Evolutionary conservation across 2,329 filamentous ascomycete species (phyloP).

Genomic region (Colletotrichum melonis): DNA sequence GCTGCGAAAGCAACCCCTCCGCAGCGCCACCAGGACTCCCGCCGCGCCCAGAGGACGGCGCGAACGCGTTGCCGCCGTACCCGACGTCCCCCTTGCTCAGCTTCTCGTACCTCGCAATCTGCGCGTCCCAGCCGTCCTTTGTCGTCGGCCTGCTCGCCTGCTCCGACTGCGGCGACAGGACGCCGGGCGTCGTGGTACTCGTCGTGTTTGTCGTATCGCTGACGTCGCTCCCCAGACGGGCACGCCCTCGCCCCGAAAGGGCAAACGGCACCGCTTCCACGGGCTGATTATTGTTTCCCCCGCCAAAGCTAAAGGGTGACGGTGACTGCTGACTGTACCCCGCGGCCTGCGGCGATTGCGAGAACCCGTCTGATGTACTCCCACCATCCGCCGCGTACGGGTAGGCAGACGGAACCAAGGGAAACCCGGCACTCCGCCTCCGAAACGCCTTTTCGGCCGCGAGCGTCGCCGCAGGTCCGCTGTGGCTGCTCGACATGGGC

Average conservation of each 20-base stretch:
- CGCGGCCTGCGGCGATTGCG: slow-evolving; percentile 21
- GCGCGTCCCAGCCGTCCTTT: slow-evolving; percentile 47
- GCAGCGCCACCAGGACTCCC: slow-evolving; percentile 58
- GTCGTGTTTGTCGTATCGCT: slow-evolving; percentile 43
- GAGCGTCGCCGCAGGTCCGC: slow-evolving; percentile 59
- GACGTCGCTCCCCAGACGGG: slow-evolving; percentile 46
- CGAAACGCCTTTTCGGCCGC: slow-evolving; percentile 70
- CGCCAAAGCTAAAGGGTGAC: slow-evolving; percentile 42
- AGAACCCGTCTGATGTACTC: slow-evolving; percentile 44
- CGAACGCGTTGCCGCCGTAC: slow-evolving; percentile 69
- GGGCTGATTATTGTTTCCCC: slow-evolving; percentile 44
- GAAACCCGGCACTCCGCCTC: slow-evolving; percentile 66
- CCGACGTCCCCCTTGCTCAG: slow-evolving; percentile 73
- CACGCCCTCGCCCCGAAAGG: slow-evolving; percentile 45
- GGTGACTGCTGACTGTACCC: slow-evolving; percentile 36
- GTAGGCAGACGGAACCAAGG: slow-evolving; percentile 46
- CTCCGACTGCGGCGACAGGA: slow-evolving; percentile 42
- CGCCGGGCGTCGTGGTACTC: slow-evolving; percentile 29
- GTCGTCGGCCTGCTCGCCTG: slow-evolving; percentile 48
- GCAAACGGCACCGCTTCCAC: slow-evolving; percentile 65
- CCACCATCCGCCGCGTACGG: slow-evolving; percentile 46
- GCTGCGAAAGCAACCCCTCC: slow-evolving; percentile 77
- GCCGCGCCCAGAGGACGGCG: slow-evolving; percentile 48
- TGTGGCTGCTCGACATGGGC: slow-evolving; percentile 46
- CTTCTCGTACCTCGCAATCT: slow-evolving; percentile 68